phyloP scores from a whole-genome alignment of 345 rosid species.

The Hibiscus syriacus region DNA sequence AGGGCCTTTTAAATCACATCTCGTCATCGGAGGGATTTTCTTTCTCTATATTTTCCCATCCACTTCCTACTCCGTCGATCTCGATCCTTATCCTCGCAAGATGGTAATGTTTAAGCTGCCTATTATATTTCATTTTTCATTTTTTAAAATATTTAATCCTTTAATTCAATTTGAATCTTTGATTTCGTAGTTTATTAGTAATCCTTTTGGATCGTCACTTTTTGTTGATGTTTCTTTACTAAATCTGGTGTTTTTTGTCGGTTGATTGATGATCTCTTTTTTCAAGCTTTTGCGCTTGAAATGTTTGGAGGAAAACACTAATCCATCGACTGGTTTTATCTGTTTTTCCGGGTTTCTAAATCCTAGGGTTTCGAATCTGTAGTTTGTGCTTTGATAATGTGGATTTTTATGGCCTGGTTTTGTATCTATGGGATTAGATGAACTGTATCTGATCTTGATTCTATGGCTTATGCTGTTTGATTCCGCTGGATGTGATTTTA shows the following conservation, averaged over 20 bases:
- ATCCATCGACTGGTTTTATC: background rate
- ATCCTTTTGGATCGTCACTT: background rate
- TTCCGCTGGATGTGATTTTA: background rate
- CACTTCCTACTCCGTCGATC: background rate
- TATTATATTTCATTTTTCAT: no score
- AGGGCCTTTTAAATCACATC: slow-evolving; percentile 1
- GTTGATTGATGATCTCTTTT: background rate
- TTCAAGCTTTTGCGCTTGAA: background rate
- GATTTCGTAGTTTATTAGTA: background rate
- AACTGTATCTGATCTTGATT: slow-evolving; percentile 1
- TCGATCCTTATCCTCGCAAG: background rate
- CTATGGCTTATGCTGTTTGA: background rate
- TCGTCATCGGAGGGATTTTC: background rate
- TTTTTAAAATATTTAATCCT: background rate
- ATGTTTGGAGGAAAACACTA: background rate
- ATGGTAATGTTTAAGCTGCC: slow-evolving; percentile 9
- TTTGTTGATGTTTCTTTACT: background rate
- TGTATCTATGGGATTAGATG: background rate
- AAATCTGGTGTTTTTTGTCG: background rate
- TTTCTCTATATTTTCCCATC: background rate
- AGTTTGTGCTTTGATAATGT: background rate
- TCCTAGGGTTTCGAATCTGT: background rate
- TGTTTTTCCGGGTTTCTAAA: background rate
- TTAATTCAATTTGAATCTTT: background rate
- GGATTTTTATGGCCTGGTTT: background rate